Percentiles rank a stretch among this genome's conserved stretches.
These are phyloP conservation scores for Spinacia oleracea DNA, from an alignment of 179 eudicot species.

Conservation along the genomic window DNA sequence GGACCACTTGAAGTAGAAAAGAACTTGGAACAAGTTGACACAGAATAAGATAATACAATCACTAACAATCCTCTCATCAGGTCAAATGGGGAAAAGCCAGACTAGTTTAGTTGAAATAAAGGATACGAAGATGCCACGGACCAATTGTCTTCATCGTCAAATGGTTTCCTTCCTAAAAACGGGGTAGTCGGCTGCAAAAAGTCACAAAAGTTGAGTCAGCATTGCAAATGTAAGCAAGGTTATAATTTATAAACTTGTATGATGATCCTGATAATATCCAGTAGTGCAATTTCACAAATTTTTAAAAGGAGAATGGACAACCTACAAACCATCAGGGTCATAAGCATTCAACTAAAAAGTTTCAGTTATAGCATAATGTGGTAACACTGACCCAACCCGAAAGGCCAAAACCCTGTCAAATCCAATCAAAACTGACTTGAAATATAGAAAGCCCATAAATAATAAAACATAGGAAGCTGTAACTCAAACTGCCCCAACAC, in stretches of 20 bases:
- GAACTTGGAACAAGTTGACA: neutral
- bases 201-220: neutral
- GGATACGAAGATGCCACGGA: slow-evolving; percentile 91
- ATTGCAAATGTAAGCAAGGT: neutral
- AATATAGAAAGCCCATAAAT: no score
- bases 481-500: neutral
- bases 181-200: slow-evolving; percentile 51
- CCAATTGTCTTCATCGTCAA: slow-evolving; percentile 72
- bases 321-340: no score
- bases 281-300: neutral
- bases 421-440: no score
- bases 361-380: no score
- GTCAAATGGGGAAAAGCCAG: neutral
- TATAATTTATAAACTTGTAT: neutral
- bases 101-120: slow-evolving; percentile 18
- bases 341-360: no score
- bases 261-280: no score
- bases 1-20: neutral
- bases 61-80: neutral
- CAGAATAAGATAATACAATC: neutral
- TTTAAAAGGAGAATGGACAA: neutral
- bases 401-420: no score
- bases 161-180: slow-evolving; percentile 38
- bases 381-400: no score
- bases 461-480: neutral